Evolutionary conservation across 805 yeast genomes (phyloP), one percentile per base, ranked within the genome.

Genomic region (Ascoidea rubescens): DNA sequence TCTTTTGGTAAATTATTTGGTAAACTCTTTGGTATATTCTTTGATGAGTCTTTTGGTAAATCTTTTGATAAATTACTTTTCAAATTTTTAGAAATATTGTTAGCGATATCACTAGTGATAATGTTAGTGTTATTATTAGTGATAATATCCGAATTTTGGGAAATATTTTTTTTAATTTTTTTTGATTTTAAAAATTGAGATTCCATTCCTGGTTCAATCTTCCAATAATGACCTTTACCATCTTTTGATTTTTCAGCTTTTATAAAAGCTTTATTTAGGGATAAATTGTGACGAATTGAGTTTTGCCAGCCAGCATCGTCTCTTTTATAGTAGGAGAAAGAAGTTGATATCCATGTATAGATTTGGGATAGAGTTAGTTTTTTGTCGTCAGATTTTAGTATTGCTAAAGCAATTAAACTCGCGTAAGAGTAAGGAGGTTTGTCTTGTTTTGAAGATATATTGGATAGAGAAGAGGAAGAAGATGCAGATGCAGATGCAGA

Each of bases 361-460:
- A 91, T 93, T 61, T 88, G 96, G 0, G 93, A 76, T 51, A 85
- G 67, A 2, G 95, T 85, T 46, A 89, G 72, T 56, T 82, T 82
- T 48, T 84, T 74, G 14, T 71, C 75, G 1, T 82, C 81, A n/a
- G 95, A 80, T 55, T 93, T 78, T 57, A 91, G 70, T 49, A 91
- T 86, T 1, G 98, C 91, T 84, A 91, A 82, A 1, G 96, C 96
- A 56, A 91, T 91, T 54, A 91, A 73, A 51, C 89, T 83, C 4
- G 99, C 99, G 63, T 91, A 91, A 5, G 96, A 87, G 65, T 82
- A 90, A 0, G 96, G 96, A 1, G 99, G 99, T 65, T 93, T 91
- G 50, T 68, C 73, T 37, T 37, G 14, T 37, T 37, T 37, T 10
- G 8, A 10, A 10, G 43, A 10, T 10, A 37, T 37, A 37, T 37